These are phyloP conservation scores for Apophysomyces sp. DNA, from an alignment of 371 early-diverging fungal genomes.

Conservation along the genomic window DNA sequence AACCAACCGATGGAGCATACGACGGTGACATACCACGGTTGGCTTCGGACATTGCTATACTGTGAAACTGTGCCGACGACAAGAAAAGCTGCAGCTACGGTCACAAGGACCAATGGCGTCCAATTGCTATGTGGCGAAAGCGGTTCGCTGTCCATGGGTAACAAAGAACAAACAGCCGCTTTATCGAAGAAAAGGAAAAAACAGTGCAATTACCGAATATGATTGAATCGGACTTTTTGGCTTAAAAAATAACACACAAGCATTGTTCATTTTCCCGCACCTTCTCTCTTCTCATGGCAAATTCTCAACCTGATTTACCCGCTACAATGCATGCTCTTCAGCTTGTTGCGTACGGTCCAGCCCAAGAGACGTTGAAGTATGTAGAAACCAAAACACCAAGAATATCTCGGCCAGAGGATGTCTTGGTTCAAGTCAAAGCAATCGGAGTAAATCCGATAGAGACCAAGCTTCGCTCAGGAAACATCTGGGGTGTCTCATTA, in stretches of 20 bases:
- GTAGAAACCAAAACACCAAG: conserved; percentile 22
- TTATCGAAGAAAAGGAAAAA: too few relatives aligned
- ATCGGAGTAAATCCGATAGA: conserved; percentile 68
- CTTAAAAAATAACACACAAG: too few relatives aligned
- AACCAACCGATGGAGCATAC: conserved; percentile 77
- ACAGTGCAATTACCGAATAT: too few relatives aligned
- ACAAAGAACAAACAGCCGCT: not conserved
- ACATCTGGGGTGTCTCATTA: not conserved
- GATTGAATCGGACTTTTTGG: too few relatives aligned
- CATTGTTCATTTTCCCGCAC: too few relatives aligned
- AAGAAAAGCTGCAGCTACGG: conserved; percentile 45
- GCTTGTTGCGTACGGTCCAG: conserved; percentile 23
- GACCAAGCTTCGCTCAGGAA: conserved; percentile 43
- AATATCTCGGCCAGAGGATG: conserved; percentile 26
- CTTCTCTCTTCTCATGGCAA: conserved; percentile 14
- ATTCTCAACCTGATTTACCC: conserved; percentile 26
- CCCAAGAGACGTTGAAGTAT: conserved; percentile 31
- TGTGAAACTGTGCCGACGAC: conserved; percentile 66
- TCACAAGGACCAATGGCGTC: conserved; percentile 53
- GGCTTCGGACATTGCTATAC: conserved; percentile 69
- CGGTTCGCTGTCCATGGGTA: not conserved
- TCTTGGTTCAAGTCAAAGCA: conserved; percentile 58
- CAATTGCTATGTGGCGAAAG: conserved; percentile 16
- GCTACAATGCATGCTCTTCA: conserved; percentile 40
- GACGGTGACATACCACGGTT: conserved; percentile 71